Conservation (phyloP, 495 filamentous ascomycete species). For the Cenococcum geophilum region DNA sequence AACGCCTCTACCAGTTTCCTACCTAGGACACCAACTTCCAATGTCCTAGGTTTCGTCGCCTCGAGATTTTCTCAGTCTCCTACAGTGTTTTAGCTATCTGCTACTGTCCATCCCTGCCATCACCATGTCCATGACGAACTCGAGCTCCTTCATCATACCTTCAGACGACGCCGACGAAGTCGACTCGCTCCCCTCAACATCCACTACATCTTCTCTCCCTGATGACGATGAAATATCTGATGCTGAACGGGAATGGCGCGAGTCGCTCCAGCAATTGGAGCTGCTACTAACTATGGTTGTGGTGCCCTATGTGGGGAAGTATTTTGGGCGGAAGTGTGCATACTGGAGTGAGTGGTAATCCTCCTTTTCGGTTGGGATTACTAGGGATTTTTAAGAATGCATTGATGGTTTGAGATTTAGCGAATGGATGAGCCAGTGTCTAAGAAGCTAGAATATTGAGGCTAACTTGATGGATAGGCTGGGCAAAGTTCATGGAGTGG, state of each 20-base stretch:
- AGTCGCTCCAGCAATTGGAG: slow-evolving; percentile 87
- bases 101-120: slow-evolving; percentile 18
- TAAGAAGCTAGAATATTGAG: not conserved
- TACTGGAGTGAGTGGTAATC: slow-evolving; percentile 74
- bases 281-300: slow-evolving; percentile 87
- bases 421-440: no score
- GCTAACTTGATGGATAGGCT: slow-evolving; percentile 45
- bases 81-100: not conserved
- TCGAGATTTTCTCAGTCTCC: not conserved
- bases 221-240: slow-evolving; percentile 41
- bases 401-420: no score
- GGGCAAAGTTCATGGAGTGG: slow-evolving; percentile 71
- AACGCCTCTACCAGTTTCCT: no score
- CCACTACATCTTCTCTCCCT: slow-evolving; percentile 50
- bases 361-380: not conserved
- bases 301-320: slow-evolving; percentile 89
- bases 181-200: slow-evolving; percentile 71
- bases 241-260: slow-evolving; percentile 89
- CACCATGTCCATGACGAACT: slow-evolving; percentile 29
- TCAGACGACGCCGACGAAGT: slow-evolving; percentile 53
- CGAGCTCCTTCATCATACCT: slow-evolving; percentile 27
- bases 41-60: not conserved
- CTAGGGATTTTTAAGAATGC: no score
- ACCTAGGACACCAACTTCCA: not conserved
- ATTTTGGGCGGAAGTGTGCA: slow-evolving; percentile 84